Evolutionary conservation across 2,329 filamentous ascomycete genomes (phyloP), one percentile per base, ranked within the genome.

Genomic region (Nothomitra cinnamomea): DNA sequence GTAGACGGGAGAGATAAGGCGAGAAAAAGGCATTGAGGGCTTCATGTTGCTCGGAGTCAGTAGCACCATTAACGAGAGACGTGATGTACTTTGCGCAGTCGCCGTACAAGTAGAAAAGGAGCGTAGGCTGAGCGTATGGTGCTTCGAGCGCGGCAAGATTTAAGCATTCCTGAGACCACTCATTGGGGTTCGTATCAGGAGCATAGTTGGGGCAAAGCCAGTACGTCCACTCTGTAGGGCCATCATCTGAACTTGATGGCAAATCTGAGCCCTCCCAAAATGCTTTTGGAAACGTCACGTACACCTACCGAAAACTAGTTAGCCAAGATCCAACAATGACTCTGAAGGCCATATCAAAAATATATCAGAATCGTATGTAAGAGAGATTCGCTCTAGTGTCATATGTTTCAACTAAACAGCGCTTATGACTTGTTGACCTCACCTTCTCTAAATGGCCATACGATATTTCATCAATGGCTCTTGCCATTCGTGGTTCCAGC

Each of bases 21-120:
- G 71, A 64, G 66, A 94, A 85, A 69, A 86, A 87, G 10, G 70
- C 61, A n/a, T 74, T 65, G 0, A 94, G 70, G 47, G 77, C 74
- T 0, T 66, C 63, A 17, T 77, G 69, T 60, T 75, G 76, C 55
- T 75, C 69, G 2, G 71, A 61, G 21, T 72, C 67, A 1, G 71
- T 63, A 13, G 60, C 55, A 40, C 57, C n/a, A 41, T 58, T 54
- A 35, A 63, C 57, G 10, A 67, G 57, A 15, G 55, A 55, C 0
- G 75, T 79, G 47, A 84, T 64, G 60, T 76, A 70, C 7, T 66
- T 65, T 0, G 77, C 80, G 62, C 80, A 77, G 19, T 74, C 75
- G 38, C 83, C 83, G 61, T 80, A 83, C 36, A 74, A 81, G 70
- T 88, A 95, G 74, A 94, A 95, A 24, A 95, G 76, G 2, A 95